phyloP scores from a whole-genome alignment of 1,284 basidiomycete genomes.

The Ustilago shanxiensis region DNA sequence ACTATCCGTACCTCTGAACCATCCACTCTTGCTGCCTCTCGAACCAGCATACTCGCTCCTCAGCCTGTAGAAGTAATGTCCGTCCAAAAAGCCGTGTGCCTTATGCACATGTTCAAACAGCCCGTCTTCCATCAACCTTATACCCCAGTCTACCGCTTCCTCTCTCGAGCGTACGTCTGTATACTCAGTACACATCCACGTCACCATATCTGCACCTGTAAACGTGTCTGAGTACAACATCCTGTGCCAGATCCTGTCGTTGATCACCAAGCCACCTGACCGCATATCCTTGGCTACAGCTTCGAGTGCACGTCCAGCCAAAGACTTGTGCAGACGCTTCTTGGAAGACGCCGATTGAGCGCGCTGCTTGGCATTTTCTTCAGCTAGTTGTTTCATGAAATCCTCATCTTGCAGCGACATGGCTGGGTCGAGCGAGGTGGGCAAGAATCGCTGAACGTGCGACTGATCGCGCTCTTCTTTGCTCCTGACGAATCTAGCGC shows the following conservation, averaged over 20 bases:
- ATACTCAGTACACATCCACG: constrained; percentile 65
- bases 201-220: constrained; percentile 66
- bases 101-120: constrained; percentile 65
- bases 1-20: constrained; percentile 49
- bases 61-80: constrained; percentile 67
- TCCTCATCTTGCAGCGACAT: constrained; percentile 63
- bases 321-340: constrained; percentile 43
- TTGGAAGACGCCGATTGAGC: constrained; percentile 37
- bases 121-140: constrained; percentile 56
- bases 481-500: constrained; percentile 51
- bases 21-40: constrained; percentile 23
- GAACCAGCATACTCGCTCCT: constrained; percentile 42
- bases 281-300: constrained; percentile 63
- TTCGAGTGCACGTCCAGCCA: constrained; percentile 36
- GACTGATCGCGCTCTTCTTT: constrained; percentile 39
- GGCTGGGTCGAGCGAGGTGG: constrained; percentile 67
- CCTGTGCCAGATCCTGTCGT: constrained; percentile 67
- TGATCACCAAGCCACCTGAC: constrained; percentile 58
- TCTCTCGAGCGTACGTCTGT: constrained; percentile 62
- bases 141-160: constrained; percentile 63
- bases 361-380: constrained; percentile 51
- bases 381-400: constrained; percentile 62
- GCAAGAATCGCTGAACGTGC: constrained; percentile 62
- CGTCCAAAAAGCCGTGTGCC: constrained; percentile 67
- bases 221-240: constrained; percentile 65